A percentile compares a stretch with the other conserved stretches of the same genome.
These are phyloP conservation scores for Umbelopsis sp. DNA, from an alignment of 192 early-diverging fungal genomes.

Conservation along the genomic window DNA sequence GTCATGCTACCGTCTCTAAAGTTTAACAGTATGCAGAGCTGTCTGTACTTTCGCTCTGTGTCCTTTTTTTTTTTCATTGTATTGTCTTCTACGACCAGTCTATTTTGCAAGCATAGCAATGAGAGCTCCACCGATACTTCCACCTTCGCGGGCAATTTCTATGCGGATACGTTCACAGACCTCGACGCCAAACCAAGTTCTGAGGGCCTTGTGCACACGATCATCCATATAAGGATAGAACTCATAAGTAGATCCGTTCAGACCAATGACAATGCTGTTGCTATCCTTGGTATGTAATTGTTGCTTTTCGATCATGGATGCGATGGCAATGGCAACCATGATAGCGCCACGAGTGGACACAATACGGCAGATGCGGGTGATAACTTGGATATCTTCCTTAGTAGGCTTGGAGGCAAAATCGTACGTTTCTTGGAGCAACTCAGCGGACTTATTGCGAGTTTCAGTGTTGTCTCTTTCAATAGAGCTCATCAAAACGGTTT, in stretches of 20 bases:
- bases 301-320: slow-evolving; percentile 52
- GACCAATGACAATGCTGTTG: slow-evolving; percentile 73
- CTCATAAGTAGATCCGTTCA: slow-evolving; percentile 92
- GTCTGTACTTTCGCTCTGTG: too few relatives aligned
- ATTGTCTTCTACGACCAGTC: not conserved
- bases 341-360: slow-evolving; percentile 84
- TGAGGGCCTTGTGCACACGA: slow-evolving; percentile 73
- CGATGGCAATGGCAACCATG: slow-evolving; percentile 72
- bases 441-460: slow-evolving; percentile 67
- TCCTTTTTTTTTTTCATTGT: too few relatives aligned
- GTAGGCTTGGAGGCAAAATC: slow-evolving; percentile 59
- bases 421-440: slow-evolving; percentile 56
- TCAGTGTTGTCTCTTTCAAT: slow-evolving; percentile 56
- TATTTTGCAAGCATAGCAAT: slow-evolving; percentile 56
- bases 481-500: slow-evolving; percentile 49
- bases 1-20: too few relatives aligned
- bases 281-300: slow-evolving; percentile 26
- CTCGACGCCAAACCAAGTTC: slow-evolving; percentile 74
- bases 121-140: slow-evolving; percentile 78
- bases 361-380: slow-evolving; percentile 72
- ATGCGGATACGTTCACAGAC: slow-evolving; percentile 71
- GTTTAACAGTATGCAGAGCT: too few relatives aligned
- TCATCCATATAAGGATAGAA: slow-evolving; percentile 86
- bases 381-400: slow-evolving; percentile 68
- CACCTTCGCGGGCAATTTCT: slow-evolving; percentile 76